Evolutionary conservation across 306 rosid genomes (phyloP).

Genomic region (Ammopiptanthus mongolicus): DNA sequence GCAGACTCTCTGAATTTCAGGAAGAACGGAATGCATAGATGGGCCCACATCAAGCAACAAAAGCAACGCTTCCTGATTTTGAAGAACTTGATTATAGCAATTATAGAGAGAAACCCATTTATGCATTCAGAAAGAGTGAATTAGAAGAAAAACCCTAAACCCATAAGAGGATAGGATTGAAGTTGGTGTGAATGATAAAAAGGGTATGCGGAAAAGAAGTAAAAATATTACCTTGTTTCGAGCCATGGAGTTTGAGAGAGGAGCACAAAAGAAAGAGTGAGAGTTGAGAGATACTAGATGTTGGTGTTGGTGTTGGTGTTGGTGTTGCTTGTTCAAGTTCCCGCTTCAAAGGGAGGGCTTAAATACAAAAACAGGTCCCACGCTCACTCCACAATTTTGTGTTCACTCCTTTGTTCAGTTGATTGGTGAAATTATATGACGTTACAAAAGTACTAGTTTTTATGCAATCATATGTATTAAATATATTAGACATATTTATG

Average conservation of each 20-base stretch:
- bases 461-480: too few species aligned
- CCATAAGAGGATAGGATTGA: not conserved
- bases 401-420: too few species aligned
- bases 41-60: slow-evolving; percentile 91
- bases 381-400: too few species aligned
- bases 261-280: not conserved
- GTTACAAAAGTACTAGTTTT: too few species aligned
- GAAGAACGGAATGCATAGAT: slow-evolving; percentile 75
- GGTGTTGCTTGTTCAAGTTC: not conserved
- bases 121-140: not conserved
- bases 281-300: too few species aligned
- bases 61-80: slow-evolving; percentile 60
- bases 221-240: slow-evolving; percentile 54
- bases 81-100: not conserved
- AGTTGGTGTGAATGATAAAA: not conserved
- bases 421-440: too few species aligned
- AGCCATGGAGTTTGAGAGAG: slow-evolving; percentile 51
- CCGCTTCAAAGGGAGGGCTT: too few species aligned
- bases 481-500: too few species aligned
- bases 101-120: not conserved
- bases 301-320: too few species aligned
- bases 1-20: slow-evolving; percentile 66
- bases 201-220: not conserved
- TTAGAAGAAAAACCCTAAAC: slow-evolving; percentile 26
- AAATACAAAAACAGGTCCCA: too few species aligned